Conservation (phyloP, 306 rosid species). For the Lagenaria siceraria region DNA sequence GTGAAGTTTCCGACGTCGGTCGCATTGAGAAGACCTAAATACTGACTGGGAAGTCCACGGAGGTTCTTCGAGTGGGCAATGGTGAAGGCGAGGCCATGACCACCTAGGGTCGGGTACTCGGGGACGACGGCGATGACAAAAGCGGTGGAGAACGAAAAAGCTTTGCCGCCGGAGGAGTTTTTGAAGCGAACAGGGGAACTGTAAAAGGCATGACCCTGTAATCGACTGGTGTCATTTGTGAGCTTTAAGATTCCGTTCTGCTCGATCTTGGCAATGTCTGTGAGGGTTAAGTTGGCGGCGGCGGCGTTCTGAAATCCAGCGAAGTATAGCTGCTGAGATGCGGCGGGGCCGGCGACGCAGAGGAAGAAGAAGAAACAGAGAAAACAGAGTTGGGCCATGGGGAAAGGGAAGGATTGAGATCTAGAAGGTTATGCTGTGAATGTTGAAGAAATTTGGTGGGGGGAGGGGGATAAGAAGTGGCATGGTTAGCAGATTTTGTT, state of each 20-base stretch:
- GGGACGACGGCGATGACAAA: conserved; percentile 57
- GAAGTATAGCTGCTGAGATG: conserved; percentile 30
- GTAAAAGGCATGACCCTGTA: conserved; percentile 46
- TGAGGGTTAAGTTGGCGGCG: conserved; percentile 26
- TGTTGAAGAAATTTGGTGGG: background rate
- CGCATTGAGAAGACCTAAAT: conserved; percentile 55
- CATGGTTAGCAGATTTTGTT: conserved; percentile 10
- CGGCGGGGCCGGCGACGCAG: conserved; percentile 20
- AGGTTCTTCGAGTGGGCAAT: conserved; percentile 36
- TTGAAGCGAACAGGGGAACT: conserved; percentile 35
- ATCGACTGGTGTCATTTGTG: conserved; percentile 43
- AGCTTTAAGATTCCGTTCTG: conserved; percentile 34
- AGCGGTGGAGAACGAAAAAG: conserved; percentile 55
- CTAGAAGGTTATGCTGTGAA: background rate
- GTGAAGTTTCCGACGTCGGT: conserved; percentile 44
- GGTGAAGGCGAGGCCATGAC: conserved; percentile 77
- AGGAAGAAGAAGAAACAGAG: conserved; percentile 13
- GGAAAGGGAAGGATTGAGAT: background rate
- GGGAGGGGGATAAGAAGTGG: background rate
- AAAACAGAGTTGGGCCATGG: conserved; percentile 18
- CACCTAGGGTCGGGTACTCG: conserved; percentile 73
- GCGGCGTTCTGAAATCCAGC: conserved; percentile 37
- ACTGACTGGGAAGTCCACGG: conserved; percentile 59
- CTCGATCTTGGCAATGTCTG: conserved; percentile 35
- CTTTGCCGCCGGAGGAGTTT: conserved; percentile 44